Evolutionary conservation across 2,329 filamentous ascomycete genomes (phyloP), one percentile per base, ranked within the genome.

Genomic region (Ilyonectria sp.): DNA sequence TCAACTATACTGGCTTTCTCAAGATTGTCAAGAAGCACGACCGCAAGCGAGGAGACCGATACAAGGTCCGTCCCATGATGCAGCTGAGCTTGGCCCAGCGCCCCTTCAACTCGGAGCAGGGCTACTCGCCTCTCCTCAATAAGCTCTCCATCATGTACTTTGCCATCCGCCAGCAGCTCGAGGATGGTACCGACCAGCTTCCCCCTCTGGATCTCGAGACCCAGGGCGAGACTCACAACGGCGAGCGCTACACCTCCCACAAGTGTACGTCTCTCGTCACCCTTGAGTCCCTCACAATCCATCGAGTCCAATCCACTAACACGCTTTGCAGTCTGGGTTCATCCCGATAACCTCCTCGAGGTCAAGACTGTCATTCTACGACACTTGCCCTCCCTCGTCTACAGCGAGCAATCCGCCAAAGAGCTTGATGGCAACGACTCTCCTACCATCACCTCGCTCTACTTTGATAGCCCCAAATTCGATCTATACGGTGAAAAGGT

Each of bases 11-110:
- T 6, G 96, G 94, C 54, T 97, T 98, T 82, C 88, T 98, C 78
- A 99, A 99, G 86, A 97, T 97, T 54, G 94, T 94, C 63, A 99
- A 99, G 90, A 99, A 99, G 84, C 96, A 99, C 82, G 96, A 99
- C 82, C 93, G 96, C 73, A 97, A 95, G 84, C 89, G 95, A 72
- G 95, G 95, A 63, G 88, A 91, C 72, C 88, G 91, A 60, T 98
- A 98, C 85, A 94, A 92, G 79, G 93, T 98, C 73, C 91, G 94
- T 26, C 95, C 96, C 31, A 91, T 98, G 85, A 91, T 98, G 82
- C 93, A 97, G 83, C 92, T 97, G 75, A 93, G 93, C 75, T 84
- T 99, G 76, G 90, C 93, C n/a, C 90, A 94, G 71, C 87, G 95
- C 68, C 94, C 95, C 13, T 97, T 99, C 86, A 97, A 98, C 83